These are phyloP conservation scores for Atractiella rhizophila DNA, from an alignment of 768 basidiomycete genomes.

Conservation along the genomic window DNA sequence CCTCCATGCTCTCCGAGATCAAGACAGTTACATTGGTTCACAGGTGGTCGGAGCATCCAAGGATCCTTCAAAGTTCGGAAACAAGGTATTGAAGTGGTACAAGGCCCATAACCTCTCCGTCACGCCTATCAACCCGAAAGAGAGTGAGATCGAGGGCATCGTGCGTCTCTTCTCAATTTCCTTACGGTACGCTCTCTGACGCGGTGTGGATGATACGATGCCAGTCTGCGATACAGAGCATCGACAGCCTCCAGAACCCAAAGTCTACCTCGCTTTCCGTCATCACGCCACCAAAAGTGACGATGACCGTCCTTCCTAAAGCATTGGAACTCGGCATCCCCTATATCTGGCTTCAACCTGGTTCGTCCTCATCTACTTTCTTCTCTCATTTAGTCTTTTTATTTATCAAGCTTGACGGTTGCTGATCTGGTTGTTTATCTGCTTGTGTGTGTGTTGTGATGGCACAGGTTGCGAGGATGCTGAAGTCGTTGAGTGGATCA, in stretches of 20 bases:
- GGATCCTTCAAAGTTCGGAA: conserved; percentile 1
- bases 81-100: conserved; percentile 4
- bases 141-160: not conserved
- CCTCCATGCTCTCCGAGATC: too few species aligned
- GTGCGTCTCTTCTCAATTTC: not conserved
- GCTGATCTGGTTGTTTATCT: not conserved
- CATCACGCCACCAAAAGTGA: conserved; percentile 4
- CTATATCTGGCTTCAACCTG: conserved; percentile 3
- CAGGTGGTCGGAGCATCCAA: conserved; percentile 6
- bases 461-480: conserved; percentile 3
- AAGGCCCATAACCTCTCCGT: not conserved
- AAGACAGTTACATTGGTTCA: too few species aligned
- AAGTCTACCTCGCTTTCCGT: not conserved
- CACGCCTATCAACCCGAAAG: conserved; percentile 1
- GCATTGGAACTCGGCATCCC: not conserved
- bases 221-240: too few species aligned
- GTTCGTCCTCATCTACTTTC: not conserved
- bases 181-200: too few species aligned
- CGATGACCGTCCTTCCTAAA: not conserved
- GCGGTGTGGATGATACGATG: too few species aligned
- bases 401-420: not conserved
- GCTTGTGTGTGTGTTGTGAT: not conserved
- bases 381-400: too few species aligned
- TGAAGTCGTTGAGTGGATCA: not conserved
- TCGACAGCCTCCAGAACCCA: not conserved